phyloP scores from a whole-genome alignment of 2,329 filamentous ascomycete genomes.

The Claviceps maximensis region DNA sequence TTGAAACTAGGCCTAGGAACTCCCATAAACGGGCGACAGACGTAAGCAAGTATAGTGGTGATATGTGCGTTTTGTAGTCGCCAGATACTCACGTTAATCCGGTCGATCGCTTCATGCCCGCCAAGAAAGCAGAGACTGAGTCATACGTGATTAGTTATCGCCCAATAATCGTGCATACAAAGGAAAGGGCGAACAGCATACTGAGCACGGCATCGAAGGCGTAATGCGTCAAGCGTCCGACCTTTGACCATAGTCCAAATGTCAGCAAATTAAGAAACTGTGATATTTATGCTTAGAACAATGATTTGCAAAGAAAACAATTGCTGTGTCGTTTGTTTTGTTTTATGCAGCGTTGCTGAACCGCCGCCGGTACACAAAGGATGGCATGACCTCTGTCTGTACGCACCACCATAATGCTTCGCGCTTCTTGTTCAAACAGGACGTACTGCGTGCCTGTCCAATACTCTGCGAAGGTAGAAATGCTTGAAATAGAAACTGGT shows the following conservation, averaged over 20 bases:
- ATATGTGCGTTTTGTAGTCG: not conserved
- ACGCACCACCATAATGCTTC: slow-evolving; percentile 22
- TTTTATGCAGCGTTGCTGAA: not conserved
- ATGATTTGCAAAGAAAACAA: slow-evolving; percentile 3
- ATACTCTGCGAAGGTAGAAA: not conserved
- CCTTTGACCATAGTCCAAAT: slow-evolving; percentile 60
- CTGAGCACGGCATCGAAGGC: slow-evolving; percentile 89
- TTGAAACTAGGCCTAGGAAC: slow-evolving; percentile 62
- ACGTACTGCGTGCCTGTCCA: not conserved
- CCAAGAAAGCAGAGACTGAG: slow-evolving; percentile 85
- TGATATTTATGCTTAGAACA: slow-evolving; percentile 23
- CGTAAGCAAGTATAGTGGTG: slow-evolving; percentile 11
- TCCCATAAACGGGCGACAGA: slow-evolving; percentile 18
- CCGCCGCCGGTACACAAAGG: not conserved
- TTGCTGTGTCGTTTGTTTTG: not conserved
- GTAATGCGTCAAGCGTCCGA: slow-evolving; percentile 88
- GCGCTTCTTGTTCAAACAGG: not conserved
- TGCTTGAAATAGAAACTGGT: not conserved
- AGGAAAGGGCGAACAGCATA: slow-evolving; percentile 38
- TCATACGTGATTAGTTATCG: not conserved
- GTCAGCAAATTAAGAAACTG: slow-evolving; percentile 56
- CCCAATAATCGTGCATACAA: not conserved
- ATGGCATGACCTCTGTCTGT: not conserved
- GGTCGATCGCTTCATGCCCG: slow-evolving; percentile 93
- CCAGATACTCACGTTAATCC: slow-evolving; percentile 75